Evolutionary conservation across 2,329 filamentous ascomycete genomes (phyloP).

Genomic region (Penicillium digitatum): DNA sequence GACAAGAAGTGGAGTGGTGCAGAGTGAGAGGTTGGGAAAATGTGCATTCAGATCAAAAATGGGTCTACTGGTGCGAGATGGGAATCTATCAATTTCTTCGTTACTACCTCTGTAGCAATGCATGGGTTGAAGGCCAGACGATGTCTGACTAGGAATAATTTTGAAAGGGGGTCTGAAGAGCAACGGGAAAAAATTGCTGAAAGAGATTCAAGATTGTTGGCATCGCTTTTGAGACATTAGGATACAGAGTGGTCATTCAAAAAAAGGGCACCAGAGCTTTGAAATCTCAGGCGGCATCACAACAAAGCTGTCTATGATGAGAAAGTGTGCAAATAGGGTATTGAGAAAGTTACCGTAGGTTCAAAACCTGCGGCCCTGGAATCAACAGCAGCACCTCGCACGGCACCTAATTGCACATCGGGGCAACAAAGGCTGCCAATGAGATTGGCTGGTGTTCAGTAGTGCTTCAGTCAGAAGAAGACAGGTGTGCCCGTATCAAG

Average conservation of each 20-base stretch:
- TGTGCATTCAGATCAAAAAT: too few relatives aligned
- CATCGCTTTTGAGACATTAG: slow-evolving; percentile 5
- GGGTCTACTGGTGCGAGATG: too few relatives aligned
- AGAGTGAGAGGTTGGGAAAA: too few relatives aligned
- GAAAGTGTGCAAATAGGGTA: background rate
- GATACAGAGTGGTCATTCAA: slow-evolving; percentile 4
- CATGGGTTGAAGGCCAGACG: background rate
- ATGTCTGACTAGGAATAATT: background rate
- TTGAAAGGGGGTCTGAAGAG: background rate
- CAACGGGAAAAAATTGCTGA: background rate
- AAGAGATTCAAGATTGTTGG: background rate
- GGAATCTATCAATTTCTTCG: too few relatives aligned
- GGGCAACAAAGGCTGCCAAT: background rate
- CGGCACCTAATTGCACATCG: background rate
- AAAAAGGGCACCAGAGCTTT: slow-evolving; percentile 1
- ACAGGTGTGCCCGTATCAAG: background rate
- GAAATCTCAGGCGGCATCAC: background rate
- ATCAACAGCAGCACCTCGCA: background rate
- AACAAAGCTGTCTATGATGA: background rate
- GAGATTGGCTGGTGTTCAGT: background rate
- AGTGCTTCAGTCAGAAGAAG: background rate
- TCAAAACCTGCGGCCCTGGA: background rate
- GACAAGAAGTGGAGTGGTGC: too few relatives aligned
- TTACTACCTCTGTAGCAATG: background rate
- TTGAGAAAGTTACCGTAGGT: background rate